A percentile compares a stretch with the other conserved stretches of the same genome.
Evolutionary conservation across 2,329 filamentous ascomycete genomes (phyloP).

Genomic region (Diaporthe sp.): DNA sequence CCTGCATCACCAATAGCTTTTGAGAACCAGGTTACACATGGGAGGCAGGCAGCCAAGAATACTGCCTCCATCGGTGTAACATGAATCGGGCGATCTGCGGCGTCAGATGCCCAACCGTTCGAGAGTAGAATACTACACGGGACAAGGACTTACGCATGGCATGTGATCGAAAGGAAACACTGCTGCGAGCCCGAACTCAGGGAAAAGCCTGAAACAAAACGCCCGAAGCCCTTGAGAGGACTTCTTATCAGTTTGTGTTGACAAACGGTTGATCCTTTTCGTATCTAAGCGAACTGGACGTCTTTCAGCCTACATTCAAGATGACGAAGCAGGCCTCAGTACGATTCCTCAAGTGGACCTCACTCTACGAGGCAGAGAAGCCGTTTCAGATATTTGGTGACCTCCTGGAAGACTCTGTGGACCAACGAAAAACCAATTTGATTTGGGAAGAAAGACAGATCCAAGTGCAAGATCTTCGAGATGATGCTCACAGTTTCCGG

Average conservation of each 20-base stretch:
- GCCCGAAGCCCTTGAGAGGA: too few relatives aligned
- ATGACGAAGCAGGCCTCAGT: not conserved
- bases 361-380: constrained; percentile 14
- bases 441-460: not conserved
- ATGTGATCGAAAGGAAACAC: not conserved
- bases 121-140: not conserved
- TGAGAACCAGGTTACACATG: not conserved
- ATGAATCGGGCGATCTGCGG: not conserved
- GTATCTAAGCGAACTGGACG: not conserved
- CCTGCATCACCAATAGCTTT: not conserved
- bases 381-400: constrained; percentile 2
- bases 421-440: constrained; percentile 16
- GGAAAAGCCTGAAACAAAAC: too few relatives aligned
- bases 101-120: not conserved
- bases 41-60: not conserved
- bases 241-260: not conserved
- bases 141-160: too few relatives aligned
- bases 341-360: constrained; percentile 1
- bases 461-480: not conserved
- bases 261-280: not conserved
- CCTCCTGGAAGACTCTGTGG: not conserved
- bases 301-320: not conserved
- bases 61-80: not conserved
- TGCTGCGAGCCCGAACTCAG: not conserved
- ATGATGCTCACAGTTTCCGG: not conserved